Evolutionary conservation across 345 rosid genomes (phyloP).

Genomic region (Ricinus communis): DNA sequence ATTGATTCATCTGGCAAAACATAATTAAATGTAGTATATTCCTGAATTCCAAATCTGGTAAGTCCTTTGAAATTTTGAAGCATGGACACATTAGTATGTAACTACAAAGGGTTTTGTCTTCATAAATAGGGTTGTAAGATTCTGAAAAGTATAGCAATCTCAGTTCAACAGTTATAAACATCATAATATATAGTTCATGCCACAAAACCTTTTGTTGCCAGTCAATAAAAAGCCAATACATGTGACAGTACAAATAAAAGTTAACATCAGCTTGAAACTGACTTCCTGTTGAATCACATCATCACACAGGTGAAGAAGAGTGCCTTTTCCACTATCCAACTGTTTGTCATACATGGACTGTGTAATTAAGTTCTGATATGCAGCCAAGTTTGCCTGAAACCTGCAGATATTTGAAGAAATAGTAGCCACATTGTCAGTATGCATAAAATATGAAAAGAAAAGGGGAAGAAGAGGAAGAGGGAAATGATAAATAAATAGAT

Average conservation of each 20-base stretch:
- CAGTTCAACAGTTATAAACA: background rate
- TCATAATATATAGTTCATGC: background rate
- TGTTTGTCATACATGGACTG: conserved; percentile 97
- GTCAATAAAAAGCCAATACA: background rate
- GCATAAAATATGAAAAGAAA: background rate
- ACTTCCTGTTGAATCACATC: conserved; percentile 99
- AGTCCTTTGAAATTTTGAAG: background rate
- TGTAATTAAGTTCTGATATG: conserved; percentile 86
- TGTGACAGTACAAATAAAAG: background rate
- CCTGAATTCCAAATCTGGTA: background rate
- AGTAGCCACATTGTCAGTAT: conserved; percentile 5
- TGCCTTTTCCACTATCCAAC: conserved; percentile 94
- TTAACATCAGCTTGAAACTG: conserved; percentile 30
- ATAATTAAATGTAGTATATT: background rate
- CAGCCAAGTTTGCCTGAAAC: conserved; percentile 81
- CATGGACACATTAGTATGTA: background rate
- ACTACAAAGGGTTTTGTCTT: background rate
- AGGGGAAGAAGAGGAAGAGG: background rate
- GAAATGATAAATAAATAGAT: background rate
- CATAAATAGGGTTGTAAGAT: background rate
- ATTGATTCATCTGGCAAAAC: background rate
- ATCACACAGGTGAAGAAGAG: conserved; percentile 92
- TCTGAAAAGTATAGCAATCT: background rate
- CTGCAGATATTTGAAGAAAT: conserved; percentile 42
- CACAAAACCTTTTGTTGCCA: conserved; percentile 2